These are phyloP conservation scores for Ophiostoma quercus DNA, from an alignment of 2,329 filamentous ascomycete genomes.

Conservation along the genomic window DNA sequence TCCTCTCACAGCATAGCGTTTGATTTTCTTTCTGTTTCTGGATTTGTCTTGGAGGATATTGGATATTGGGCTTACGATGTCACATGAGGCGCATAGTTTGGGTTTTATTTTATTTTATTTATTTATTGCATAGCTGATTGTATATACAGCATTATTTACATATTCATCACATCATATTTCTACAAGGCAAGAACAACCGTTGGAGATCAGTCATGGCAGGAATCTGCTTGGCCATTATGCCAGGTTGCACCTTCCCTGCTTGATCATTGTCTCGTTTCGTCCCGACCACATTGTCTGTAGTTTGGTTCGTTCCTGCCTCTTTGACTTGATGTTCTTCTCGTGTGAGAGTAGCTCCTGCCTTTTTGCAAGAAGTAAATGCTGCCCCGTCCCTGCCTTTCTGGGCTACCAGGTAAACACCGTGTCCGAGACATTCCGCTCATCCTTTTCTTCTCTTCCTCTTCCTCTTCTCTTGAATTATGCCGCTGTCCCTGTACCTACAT, in stretches of 20 bases:
- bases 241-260: neutral
- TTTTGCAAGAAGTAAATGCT: no score
- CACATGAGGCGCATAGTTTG: constrained; percentile 4
- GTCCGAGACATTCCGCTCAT: neutral
- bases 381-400: neutral
- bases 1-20: constrained; percentile 7
- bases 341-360: no score
- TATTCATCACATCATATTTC: neutral
- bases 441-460: neutral
- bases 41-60: neutral
- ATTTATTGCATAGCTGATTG: neutral
- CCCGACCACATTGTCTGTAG: neutral
- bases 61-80: constrained; percentile 9
- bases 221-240: neutral
- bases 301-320: neutral
- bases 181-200: neutral
- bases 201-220: constrained; percentile 1
- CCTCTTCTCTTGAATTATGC: no score
- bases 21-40: neutral
- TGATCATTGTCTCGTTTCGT: neutral
- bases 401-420: neutral
- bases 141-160: constrained; percentile 3
- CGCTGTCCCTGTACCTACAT: neutral
- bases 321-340: neutral
- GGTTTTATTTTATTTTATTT: neutral